Percentiles rank a stretch among this genome's conserved stretches.
phyloP scores from a whole-genome alignment of 306 rosid species.

The Malus asiatica region DNA sequence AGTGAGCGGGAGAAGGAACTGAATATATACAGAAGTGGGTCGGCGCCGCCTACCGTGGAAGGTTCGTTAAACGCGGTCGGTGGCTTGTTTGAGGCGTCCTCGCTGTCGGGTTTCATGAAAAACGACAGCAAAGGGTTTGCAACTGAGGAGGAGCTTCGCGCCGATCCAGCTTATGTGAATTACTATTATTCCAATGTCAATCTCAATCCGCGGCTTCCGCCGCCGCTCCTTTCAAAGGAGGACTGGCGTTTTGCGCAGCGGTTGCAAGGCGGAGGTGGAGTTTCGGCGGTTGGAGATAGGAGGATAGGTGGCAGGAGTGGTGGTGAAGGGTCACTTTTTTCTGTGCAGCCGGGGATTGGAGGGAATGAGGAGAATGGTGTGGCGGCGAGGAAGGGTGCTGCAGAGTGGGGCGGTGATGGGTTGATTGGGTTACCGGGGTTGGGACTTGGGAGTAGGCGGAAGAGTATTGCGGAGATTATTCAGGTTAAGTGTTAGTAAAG shows the following conservation, averaged over 20 bases:
- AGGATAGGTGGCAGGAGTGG: conserved; percentile 21
- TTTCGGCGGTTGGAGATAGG: conserved; percentile 33
- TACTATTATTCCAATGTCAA: conserved; percentile 40
- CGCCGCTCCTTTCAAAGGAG: conserved; percentile 44
- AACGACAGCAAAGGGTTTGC: conserved; percentile 25
- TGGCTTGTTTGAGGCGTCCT: conserved; percentile 40
- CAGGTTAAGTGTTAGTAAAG: conserved; percentile 26
- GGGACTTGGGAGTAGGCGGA: conserved; percentile 45
- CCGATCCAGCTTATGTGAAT: conserved; percentile 39
- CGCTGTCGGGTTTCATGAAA: conserved; percentile 23
- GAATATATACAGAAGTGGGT: conserved; percentile 68
- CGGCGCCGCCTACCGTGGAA: conserved; percentile 91
- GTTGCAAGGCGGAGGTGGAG: conserved; percentile 28
- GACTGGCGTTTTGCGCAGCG: conserved; percentile 50
- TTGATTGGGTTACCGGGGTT: conserved; percentile 42
- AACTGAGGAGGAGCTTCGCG: conserved; percentile 37
- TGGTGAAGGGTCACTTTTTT: conserved; percentile 26
- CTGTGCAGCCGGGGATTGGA: conserved; percentile 36
- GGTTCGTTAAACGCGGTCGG: conserved; percentile 68
- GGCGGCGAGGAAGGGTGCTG: conserved; percentile 15
- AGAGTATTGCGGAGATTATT: conserved; percentile 41
- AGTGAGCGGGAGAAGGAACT: conserved; percentile 61
- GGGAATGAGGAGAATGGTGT: conserved; percentile 25
- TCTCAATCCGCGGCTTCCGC: conserved; percentile 50
- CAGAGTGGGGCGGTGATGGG: conserved; percentile 44